A percentile compares a stretch with the other conserved stretches of the same genome.
Conservation (phyloP, 768 basidiomycete species). For the Suillus lakei region DNA sequence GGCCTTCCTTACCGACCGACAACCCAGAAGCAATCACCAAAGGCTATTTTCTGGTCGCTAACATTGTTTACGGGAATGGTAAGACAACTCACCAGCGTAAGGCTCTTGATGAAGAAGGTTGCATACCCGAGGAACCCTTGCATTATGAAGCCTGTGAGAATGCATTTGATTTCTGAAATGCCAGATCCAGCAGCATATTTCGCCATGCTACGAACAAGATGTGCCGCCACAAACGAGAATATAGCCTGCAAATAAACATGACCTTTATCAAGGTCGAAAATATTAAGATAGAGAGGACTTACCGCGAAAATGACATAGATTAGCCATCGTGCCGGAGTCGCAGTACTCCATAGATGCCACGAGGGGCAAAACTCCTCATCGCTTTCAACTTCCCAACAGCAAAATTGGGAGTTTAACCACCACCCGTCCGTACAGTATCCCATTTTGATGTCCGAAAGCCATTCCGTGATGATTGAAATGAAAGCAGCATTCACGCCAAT, state of each 20-base stretch:
- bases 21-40: constrained; percentile 96
- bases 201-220: constrained; percentile 86
- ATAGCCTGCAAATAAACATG: constrained; percentile 51
- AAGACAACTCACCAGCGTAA: constrained; percentile 74
- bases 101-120: constrained; percentile 92
- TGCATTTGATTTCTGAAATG: constrained; percentile 98
- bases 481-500: constrained; percentile 96
- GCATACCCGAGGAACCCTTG: constrained; percentile 90
- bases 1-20: constrained; percentile 98
- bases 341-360: constrained; percentile 89
- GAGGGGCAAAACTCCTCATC: constrained; percentile 86
- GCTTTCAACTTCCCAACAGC: constrained; percentile 94
- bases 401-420: constrained; percentile 99
- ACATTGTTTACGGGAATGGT: constrained; percentile 1
- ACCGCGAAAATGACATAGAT: constrained; percentile 92
- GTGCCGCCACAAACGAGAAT: constrained; percentile 88
- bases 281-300: constrained; percentile 35
- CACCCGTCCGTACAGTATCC: constrained; percentile 96
- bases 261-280: neutral
- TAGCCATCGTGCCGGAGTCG: constrained; percentile 74
- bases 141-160: constrained; percentile 96
- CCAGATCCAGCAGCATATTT: constrained; percentile 98
- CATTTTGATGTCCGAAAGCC: constrained; percentile 97
- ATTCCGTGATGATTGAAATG: constrained; percentile 94
- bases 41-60: constrained; percentile 60